Conservation (phyloP, 768 basidiomycete genomes). For the Cyclocybe cylindracea region DNA sequence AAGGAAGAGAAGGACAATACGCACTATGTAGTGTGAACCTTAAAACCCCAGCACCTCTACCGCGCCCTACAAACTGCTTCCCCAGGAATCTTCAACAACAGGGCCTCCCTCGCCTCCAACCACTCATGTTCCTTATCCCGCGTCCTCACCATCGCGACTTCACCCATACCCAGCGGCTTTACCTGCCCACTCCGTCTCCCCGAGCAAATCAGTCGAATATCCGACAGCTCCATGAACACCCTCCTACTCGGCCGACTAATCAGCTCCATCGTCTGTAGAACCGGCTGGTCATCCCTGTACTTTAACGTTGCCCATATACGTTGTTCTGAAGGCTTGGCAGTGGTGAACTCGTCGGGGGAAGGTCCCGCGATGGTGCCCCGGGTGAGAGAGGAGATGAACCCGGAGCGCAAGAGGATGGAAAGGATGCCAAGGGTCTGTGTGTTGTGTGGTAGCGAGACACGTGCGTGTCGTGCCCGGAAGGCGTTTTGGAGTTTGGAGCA, state of each 20-base stretch:
- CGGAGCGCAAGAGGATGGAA: slow-evolving; percentile 82
- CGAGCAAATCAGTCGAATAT: slow-evolving; percentile 77
- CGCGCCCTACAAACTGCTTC: slow-evolving; percentile 86
- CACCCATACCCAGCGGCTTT: slow-evolving; percentile 87
- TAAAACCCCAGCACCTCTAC: slow-evolving; percentile 18
- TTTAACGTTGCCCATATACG: slow-evolving; percentile 96
- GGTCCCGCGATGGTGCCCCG: slow-evolving; percentile 72
- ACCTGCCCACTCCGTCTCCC: slow-evolving; percentile 79
- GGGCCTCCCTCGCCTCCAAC: slow-evolving; percentile 92
- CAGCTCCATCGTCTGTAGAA: slow-evolving; percentile 77
- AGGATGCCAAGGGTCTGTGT: slow-evolving; percentile 92
- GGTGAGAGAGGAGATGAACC: slow-evolving; percentile 82
- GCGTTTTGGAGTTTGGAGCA: slow-evolving; percentile 92
- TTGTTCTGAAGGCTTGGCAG: slow-evolving; percentile 60
- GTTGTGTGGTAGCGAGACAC: slow-evolving; percentile 77
- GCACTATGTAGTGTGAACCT: neutral
- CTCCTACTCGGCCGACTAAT: slow-evolving; percentile 84
- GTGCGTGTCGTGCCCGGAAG: slow-evolving; percentile 81
- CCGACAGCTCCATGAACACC: slow-evolving; percentile 71
- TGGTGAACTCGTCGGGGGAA: slow-evolving; percentile 62
- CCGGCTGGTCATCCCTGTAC: slow-evolving; percentile 87
- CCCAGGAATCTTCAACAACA: slow-evolving; percentile 74
- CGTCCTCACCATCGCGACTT: slow-evolving; percentile 85
- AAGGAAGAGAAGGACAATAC: neutral
- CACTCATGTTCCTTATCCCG: slow-evolving; percentile 73